Evolutionary conservation across 805 yeast species (phyloP).

Genomic region (Hanseniaspora pseudoguilliermondii): DNA sequence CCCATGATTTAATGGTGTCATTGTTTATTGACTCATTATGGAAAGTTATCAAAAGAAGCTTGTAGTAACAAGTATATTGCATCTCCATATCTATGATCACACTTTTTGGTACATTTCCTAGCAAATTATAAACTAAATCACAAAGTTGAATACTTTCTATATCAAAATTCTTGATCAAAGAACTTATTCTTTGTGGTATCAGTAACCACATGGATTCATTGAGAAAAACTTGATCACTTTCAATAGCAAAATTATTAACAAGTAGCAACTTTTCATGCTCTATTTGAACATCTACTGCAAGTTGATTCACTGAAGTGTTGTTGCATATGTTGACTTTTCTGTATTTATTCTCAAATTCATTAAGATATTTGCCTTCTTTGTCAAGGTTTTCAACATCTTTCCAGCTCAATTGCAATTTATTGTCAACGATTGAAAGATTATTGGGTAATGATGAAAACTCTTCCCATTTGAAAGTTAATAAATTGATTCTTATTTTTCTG

Average conservation of each 20-base stretch:
- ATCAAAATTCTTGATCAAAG: slow-evolving; percentile 19
- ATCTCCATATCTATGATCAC: slow-evolving; percentile 18
- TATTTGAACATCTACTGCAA: slow-evolving; percentile 15
- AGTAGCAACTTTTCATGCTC: slow-evolving; percentile 21
- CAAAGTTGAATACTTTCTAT: slow-evolving; percentile 18
- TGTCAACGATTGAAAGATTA: neutral
- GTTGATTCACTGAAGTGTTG: slow-evolving; percentile 11
- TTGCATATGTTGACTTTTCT: neutral
- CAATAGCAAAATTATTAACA: slow-evolving; percentile 16
- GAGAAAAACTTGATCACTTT: slow-evolving; percentile 17
- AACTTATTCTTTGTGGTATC: slow-evolving; percentile 17
- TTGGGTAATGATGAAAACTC: neutral
- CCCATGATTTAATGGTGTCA: slow-evolving; percentile 14
- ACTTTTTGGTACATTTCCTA: neutral
- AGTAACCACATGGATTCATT: slow-evolving; percentile 18
- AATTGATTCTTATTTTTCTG: neutral
- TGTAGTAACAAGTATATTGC: slow-evolving; percentile 18
- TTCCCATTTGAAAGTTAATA: neutral
- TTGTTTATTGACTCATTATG: slow-evolving; percentile 20
- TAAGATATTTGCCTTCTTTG: neutral
- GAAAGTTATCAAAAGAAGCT: slow-evolving; percentile 19
- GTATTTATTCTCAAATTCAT: neutral
- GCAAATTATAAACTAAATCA: slow-evolving; percentile 15
- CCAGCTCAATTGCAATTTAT: neutral
- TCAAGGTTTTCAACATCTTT: neutral